Percentiles rank a stretch among this genome's conserved stretches.
Evolutionary conservation across 805 yeast species (phyloP).

Genomic region (Hyphopichia homilentoma): DNA sequence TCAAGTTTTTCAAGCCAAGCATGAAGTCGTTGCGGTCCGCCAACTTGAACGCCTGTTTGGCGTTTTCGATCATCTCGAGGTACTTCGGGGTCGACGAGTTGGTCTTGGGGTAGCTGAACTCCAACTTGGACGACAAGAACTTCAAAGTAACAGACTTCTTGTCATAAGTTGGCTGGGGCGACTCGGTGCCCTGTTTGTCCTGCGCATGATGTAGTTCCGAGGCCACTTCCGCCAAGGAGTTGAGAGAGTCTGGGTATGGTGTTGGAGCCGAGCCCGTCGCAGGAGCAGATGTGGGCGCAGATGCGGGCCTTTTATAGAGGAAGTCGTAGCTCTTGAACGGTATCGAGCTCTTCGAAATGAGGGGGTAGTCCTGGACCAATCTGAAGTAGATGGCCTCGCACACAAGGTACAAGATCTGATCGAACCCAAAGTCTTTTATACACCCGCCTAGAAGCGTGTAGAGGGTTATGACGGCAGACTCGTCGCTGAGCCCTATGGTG

Average conservation of each 20-base stretch:
- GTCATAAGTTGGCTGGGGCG: slow-evolving; percentile 26
- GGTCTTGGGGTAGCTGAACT: slow-evolving; percentile 60
- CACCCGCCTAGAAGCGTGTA: slow-evolving; percentile 64
- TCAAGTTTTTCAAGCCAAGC: slow-evolving; percentile 24
- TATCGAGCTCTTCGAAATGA: slow-evolving; percentile 42
- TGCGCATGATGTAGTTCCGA: slow-evolving; percentile 16
- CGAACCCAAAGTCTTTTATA: slow-evolving; percentile 78
- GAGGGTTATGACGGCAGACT: slow-evolving; percentile 51
- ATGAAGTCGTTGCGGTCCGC: slow-evolving; percentile 9
- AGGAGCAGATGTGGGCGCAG: slow-evolving; percentile 1
- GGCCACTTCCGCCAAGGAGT: slow-evolving; percentile 35
- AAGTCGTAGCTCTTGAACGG: slow-evolving; percentile 17
- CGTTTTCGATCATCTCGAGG: slow-evolving; percentile 74
- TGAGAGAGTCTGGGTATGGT: slow-evolving; percentile 10
- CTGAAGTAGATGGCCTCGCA: slow-evolving; percentile 65
- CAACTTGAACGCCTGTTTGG: slow-evolving; percentile 61
- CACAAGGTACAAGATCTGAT: slow-evolving; percentile 57
- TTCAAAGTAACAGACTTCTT: slow-evolving; percentile 38
- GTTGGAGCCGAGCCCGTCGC: slow-evolving; percentile 8
- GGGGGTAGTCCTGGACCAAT: slow-evolving; percentile 61
- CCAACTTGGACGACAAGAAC: slow-evolving; percentile 52
- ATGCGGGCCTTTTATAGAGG: neutral
- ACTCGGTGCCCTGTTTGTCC: slow-evolving; percentile 15
- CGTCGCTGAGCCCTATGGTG: slow-evolving; percentile 39
- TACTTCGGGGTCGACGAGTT: slow-evolving; percentile 79